Evolutionary conservation across 306 rosid species (phyloP), one percentile per base, ranked within the genome.

Genomic region (Malus sieversii): DNA sequence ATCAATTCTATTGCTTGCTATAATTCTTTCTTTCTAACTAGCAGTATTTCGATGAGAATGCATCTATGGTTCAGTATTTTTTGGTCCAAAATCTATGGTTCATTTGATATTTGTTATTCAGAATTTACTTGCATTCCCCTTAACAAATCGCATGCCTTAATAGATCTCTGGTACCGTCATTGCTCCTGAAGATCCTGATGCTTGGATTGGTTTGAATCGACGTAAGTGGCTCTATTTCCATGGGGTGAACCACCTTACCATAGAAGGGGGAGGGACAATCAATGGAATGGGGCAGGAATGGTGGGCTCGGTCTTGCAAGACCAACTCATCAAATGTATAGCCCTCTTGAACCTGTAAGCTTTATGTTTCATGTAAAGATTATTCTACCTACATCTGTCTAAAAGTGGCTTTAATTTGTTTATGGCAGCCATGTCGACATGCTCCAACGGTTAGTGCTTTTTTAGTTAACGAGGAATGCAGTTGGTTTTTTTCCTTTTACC

Each of bases 241-340:
- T 25, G 82, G 86, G 75, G 86, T 94, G 82, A 90, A 86, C 76
- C 90, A 88, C 80, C 91, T 94, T 48, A 84, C 93, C 27, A 8
- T 94, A 20, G 87, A 87, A 45, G 98, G 98, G n/a, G 91, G 91
- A 51, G 98, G 98, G 60, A 82, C 60, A 27, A 77, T 92, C 70
- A 73, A 94, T 63, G 98, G 98, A 73, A 92, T 81, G 96, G 98
- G 98, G 51, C 88, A 86, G 4, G 83, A 88, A 79, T 94, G 98
- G 98, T 94, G 98, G 98, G 80, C 88, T 60, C 90, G 78, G 30
- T 94, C 98, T 75, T 94, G 97, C 93, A 94, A 94, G 82, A 75
- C 27, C 48, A 92, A 84, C 84, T 58, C 84, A 63, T 76, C 91
- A 70, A 89, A 90, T 82, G 97, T 93, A 88, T 79, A 25, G 25